These are phyloP conservation scores for Sanghuangporus sanghuang DNA, from an alignment of 1,284 basidiomycete species.

Conservation along the genomic window DNA sequence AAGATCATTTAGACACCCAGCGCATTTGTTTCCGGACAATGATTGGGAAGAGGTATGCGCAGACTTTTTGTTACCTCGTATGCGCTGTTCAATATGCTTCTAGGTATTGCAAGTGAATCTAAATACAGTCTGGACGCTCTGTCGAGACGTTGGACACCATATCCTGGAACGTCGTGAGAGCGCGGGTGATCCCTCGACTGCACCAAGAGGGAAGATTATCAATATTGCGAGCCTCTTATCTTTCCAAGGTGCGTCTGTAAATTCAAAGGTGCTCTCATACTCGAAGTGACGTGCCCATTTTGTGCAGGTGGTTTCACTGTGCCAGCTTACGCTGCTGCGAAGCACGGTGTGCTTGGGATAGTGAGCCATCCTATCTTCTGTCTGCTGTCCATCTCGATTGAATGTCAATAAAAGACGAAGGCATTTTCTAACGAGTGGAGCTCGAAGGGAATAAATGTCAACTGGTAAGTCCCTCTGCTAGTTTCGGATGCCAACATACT, in stretches of 20 bases:
- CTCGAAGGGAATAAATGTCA: conserved; percentile 48
- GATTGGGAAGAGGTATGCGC: conserved; percentile 18
- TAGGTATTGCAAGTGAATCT: conserved; percentile 32
- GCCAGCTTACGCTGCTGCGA: conserved; percentile 90
- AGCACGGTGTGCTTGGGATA: conserved; percentile 69
- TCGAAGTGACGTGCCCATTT: not conserved
- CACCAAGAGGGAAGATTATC: conserved; percentile 33
- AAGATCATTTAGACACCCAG: conserved; percentile 7
- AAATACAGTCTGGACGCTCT: conserved; percentile 30
- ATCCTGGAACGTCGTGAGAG: conserved; percentile 34
- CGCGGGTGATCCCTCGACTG: conserved; percentile 23
- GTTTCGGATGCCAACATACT: conserved; percentile 27
- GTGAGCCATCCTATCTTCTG: not conserved
- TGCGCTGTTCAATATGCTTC: not conserved
- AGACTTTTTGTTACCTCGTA: not conserved
- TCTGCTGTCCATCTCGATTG: not conserved
- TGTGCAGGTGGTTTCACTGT: conserved; percentile 63
- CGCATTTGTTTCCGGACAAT: conserved; percentile 60
- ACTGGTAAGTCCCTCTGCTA: conserved; percentile 21
- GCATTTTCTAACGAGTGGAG: conserved; percentile 40
- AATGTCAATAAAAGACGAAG: conserved; percentile 23
- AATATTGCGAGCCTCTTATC: conserved; percentile 32
- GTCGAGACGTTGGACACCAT: conserved; percentile 30
- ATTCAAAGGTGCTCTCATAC: conserved; percentile 3
- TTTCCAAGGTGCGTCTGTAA: conserved; percentile 37